Conservation (phyloP, 2,329 filamentous ascomycete species). For the Epichloe uncinata region DNA sequence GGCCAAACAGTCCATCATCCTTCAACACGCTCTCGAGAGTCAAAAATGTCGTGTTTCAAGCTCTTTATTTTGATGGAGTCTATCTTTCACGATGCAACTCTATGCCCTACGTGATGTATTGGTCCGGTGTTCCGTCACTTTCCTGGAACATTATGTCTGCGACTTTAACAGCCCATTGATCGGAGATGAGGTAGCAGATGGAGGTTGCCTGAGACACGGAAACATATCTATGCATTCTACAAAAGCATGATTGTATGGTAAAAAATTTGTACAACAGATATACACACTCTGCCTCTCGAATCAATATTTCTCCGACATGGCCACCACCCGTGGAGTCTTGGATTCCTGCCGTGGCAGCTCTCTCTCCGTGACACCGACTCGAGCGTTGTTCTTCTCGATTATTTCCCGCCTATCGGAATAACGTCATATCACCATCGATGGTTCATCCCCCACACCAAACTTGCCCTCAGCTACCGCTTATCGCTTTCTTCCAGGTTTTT, state of each 20-base stretch:
- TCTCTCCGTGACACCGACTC: too few species aligned
- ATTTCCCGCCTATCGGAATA: neutral
- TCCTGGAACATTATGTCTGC: neutral
- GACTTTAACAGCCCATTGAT: neutral
- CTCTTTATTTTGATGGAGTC: too few species aligned
- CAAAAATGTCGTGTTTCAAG: neutral
- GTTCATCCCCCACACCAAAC: neutral
- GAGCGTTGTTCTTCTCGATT: neutral
- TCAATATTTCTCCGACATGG: neutral
- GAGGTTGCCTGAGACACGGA: neutral
- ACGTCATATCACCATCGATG: neutral
- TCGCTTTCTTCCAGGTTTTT: slow-evolving; percentile 18
- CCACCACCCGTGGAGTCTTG: neutral
- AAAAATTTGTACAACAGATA: neutral
- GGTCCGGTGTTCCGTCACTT: too few species aligned
- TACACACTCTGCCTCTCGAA: neutral
- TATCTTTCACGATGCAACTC: too few species aligned
- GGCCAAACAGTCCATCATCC: neutral
- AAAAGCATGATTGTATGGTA: neutral
- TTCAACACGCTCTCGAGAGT: neutral
- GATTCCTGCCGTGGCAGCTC: neutral
- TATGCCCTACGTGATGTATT: too few species aligned
- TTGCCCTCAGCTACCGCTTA: slow-evolving; percentile 6
- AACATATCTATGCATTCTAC: neutral
- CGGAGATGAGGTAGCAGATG: neutral